Evolutionary conservation across 192 early-diverging fungal species (phyloP).

Genomic region (Phlyctochytrium planicorne): DNA sequence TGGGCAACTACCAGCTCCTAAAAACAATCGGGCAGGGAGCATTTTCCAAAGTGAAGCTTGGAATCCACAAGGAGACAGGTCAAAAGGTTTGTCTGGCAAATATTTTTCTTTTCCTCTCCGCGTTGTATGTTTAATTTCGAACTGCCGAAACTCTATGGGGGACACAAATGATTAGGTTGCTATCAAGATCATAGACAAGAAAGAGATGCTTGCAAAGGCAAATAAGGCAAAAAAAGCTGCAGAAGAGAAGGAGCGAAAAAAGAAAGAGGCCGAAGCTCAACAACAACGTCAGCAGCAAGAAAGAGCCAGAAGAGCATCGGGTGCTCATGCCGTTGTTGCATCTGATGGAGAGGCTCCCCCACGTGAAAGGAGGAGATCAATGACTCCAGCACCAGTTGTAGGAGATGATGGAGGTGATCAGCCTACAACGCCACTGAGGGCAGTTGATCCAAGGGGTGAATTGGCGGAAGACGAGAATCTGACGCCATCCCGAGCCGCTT

Average conservation of each 20-base stretch:
- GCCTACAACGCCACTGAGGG: not conserved
- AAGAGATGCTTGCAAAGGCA: constrained; percentile 52
- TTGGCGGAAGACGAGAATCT: not conserved
- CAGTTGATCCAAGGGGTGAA: constrained; percentile 2
- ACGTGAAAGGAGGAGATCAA: no score
- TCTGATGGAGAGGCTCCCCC: not conserved
- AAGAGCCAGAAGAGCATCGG: not conserved
- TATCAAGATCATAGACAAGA: constrained; percentile 66
- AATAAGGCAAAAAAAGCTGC: constrained; percentile 45
- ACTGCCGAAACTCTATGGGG: no score
- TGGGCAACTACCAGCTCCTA: constrained; percentile 59
- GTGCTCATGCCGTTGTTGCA: constrained; percentile 3
- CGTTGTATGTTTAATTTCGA: no score
- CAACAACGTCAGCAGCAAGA: constrained; percentile 1
- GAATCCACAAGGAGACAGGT: constrained; percentile 53
- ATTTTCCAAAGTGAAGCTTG: constrained; percentile 68
- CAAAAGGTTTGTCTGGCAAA: constrained; percentile 44
- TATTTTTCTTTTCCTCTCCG: not conserved
- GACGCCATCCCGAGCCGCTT: not conserved
- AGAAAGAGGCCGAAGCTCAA: constrained; percentile 31
- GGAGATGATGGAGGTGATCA: not conserved
- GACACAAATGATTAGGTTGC: no score
- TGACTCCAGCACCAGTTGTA: not conserved
- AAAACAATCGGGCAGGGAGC: constrained; percentile 67
- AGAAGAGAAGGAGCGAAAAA: constrained; percentile 41